Evolutionary conservation across 306 rosid genomes (phyloP), one percentile per base, ranked within the genome.

Genomic region (Casuarina equisetifolia): DNA sequence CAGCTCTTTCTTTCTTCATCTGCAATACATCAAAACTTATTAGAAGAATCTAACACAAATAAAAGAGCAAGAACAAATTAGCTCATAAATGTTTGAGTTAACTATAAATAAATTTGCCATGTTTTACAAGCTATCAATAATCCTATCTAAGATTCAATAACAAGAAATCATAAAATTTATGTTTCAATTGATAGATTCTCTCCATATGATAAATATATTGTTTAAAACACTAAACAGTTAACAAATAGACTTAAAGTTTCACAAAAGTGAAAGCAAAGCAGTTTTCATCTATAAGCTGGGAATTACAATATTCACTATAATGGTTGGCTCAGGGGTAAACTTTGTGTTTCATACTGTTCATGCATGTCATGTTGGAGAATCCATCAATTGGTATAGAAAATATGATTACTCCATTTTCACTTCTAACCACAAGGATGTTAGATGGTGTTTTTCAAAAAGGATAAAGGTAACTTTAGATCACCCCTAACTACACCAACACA

Each of bases 1-100:
- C 87, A 42, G 70, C 67, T 79, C 2, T 88, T 74, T 95, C 99
- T 82, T 92, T 88, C 85, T 84, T 88, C 13, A 84, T 82, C 99
- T 92, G 86, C 77, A 71, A 78, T 16, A 80, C 17, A 52, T 15
- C 9, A 78, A 51, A 54, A 82, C 40, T 66, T 61, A 72, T 63
- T 50, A 61, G 80, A 70, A 44, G 74, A 50, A 72, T 70, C 77
- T 63, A 74, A 69, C 51, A 11, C 12, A 5, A 57, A 50, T 44
- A 45, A 44, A 70, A 10, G 16, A 44, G 48, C 17, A 40, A 58
- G 8, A 6, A 58, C 36, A 58, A 58, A 25, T 58, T 25, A 20
- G 1, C 35, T 58, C 13, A 13, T 54, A 8, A 4, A n/a, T 11
- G 1, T 7, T n/a, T 2, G 39, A 9, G 64, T 4, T 25, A 58